Evolutionary conservation across 371 early-diverging fungal genomes (phyloP).

Genomic region (Chytridium lagenaria): DNA sequence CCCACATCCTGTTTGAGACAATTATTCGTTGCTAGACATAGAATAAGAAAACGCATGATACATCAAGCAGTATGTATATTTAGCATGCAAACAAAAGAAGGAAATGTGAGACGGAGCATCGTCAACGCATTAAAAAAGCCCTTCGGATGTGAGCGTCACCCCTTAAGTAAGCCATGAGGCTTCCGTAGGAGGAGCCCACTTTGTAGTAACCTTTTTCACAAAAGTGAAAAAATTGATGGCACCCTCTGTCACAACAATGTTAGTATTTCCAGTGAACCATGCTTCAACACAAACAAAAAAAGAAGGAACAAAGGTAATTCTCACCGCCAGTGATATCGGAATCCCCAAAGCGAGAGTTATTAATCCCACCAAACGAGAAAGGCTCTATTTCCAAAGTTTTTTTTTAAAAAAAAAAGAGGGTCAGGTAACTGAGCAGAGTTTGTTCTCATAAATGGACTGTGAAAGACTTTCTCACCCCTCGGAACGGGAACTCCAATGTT

Average conservation of each 20-base stretch:
- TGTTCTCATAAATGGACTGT: no score
- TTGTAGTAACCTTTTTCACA: conserved; percentile 71
- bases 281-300: neutral
- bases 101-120: no score
- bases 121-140: no score
- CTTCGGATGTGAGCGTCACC: no score
- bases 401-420: conserved; percentile 38
- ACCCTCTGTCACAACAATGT: conserved; percentile 19
- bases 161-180: conserved; percentile 27
- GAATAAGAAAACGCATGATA: no score
- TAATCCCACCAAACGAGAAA: conserved; percentile 79
- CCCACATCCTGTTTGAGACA: no score
- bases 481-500: conserved; percentile 76
- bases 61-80: no score
- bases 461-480: neutral
- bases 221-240: conserved; percentile 69
- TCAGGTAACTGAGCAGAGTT: conserved; percentile 31
- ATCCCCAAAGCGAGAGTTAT: conserved; percentile 67
- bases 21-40: no score
- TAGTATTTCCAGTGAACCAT: no score
- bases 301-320: conserved; percentile 32
- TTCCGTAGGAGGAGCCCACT: conserved; percentile 43
- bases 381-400: conserved; percentile 54
- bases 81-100: no score
- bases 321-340: conserved; percentile 76